Evolutionary conservation across 495 filamentous ascomycete genomes (phyloP), one percentile per base, ranked within the genome.

Genomic region (Penicillium riverlandense): DNA sequence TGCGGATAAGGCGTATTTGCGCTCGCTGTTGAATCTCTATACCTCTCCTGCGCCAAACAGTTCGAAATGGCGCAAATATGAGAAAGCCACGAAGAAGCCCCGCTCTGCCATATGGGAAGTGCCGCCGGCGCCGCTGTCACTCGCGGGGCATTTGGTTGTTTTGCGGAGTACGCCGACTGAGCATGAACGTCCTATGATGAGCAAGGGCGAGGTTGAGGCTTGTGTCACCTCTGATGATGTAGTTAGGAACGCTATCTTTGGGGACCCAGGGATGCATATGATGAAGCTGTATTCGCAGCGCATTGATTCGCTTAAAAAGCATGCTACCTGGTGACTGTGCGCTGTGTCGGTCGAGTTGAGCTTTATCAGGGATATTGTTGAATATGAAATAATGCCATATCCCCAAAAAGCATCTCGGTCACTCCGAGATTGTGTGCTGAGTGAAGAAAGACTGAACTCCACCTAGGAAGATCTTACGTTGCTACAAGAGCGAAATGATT

Each of bases 101-200:
- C 10, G 22, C 22, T 22, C 22, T 22, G 4, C 22, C 22, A 22
- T 4, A 22, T 90, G 85, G 85, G 62, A 61, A 7, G 74, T 86
- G 2, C 85, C 85, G 0, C 66, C 70, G 11, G 67, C 71, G 29
- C 71, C 76, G 13, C 65, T 89, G 11, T 84, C 82, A 30, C 77
- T 76, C 43, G 84, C 84, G 0, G 85, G 85, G 0, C 66, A 77
- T n/a, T 59, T 88, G n/a, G 71, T 88, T 89, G n/a, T 61, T 90
- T 38, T 67, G 80, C 28, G 48, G 44, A 3, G 40, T 47, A 8
- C 38, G 38, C 8, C 44, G 35, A 2, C 27, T 1, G 11, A 40
- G 13, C 34, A 38, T 11, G 39, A 11, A 1, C 41, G 6, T 22
- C 22, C 45, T 29, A 44, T 54, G 7, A 49, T 45, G 14, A 50